Conservation (phyloP, 176 grass and related monocot genomes). For the Aegilops bicornis region DNA sequence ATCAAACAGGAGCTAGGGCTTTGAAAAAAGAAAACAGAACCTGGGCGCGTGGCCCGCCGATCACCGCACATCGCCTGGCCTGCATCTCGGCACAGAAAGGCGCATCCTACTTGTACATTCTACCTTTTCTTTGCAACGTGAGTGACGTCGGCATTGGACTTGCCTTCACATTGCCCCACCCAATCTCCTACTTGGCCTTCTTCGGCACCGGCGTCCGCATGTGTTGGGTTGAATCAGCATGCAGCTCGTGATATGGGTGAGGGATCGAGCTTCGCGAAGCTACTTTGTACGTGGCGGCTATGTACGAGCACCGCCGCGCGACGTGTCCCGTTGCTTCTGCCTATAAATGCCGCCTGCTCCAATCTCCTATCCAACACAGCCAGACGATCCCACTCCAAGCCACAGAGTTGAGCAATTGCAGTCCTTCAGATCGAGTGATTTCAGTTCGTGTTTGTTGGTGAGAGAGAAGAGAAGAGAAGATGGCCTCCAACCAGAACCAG, state of each 20-base stretch:
- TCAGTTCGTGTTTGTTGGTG: too few relatives aligned
- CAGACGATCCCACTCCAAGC: too few relatives aligned
- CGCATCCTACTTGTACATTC: too few relatives aligned
- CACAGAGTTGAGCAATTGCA: too few relatives aligned
- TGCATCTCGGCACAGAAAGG: too few relatives aligned
- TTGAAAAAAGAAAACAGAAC: too few relatives aligned
- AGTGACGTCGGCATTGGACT: too few relatives aligned
- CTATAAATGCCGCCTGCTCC: background rate
- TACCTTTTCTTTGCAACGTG: too few relatives aligned
- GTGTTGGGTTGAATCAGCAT: background rate
- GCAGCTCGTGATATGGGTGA: background rate
- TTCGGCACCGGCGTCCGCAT: background rate
- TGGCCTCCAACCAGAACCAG: constrained; percentile 43
- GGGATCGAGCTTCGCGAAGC: background rate
- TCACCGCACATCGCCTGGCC: background rate
- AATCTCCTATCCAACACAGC: background rate
- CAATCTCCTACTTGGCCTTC: background rate
- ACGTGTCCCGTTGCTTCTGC: background rate
- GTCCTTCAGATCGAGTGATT: too few relatives aligned
- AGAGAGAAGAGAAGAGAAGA: background rate
- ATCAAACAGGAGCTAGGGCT: too few relatives aligned
- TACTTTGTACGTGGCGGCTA: background rate
- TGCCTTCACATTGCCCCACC: too few relatives aligned
- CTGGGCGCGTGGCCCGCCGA: too few relatives aligned
- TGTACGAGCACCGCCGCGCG: background rate